A percentile compares a stretch with the other conserved stretches of the same genome.
These are phyloP conservation scores for Dysphania ambrosioides DNA, from an alignment of 148 eudicot species.

Conservation along the genomic window DNA sequence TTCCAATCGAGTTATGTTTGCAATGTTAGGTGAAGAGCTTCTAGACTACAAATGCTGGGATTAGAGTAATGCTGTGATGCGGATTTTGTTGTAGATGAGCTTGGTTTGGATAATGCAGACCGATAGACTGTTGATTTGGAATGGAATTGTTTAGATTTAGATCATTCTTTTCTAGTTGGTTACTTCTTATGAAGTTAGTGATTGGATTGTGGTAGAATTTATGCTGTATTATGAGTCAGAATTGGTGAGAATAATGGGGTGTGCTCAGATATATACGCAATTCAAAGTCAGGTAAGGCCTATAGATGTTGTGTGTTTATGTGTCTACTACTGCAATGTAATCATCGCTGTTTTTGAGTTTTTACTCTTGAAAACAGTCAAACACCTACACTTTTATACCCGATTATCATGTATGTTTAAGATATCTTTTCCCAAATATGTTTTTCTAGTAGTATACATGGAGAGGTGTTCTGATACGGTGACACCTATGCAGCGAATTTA, in stretches of 20 bases:
- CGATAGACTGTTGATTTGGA: no score
- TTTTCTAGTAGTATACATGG: no score
- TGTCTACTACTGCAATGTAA: neutral
- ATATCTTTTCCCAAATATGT: no score
- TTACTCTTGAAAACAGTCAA: neutral
- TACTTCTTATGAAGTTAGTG: neutral
- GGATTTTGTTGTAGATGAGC: neutral
- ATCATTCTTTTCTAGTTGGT: neutral
- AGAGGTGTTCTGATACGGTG: no score
- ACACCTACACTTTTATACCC: neutral
- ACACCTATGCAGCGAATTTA: no score
- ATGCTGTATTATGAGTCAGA: no score
- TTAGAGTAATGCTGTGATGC: neutral
- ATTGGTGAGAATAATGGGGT: neutral
- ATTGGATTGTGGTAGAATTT: neutral
- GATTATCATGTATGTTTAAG: neutral
- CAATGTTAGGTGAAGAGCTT: neutral
- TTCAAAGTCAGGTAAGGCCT: neutral
- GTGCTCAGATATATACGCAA: neutral
- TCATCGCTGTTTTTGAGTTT: neutral
- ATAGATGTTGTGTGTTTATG: neutral
- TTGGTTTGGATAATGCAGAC: neutral
- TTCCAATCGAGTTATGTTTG: neutral
- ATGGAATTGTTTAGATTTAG: neutral
- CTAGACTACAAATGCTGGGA: neutral